phyloP scores from a whole-genome alignment of 2,329 filamentous ascomycete species.

The Neurospora crassa region DNA sequence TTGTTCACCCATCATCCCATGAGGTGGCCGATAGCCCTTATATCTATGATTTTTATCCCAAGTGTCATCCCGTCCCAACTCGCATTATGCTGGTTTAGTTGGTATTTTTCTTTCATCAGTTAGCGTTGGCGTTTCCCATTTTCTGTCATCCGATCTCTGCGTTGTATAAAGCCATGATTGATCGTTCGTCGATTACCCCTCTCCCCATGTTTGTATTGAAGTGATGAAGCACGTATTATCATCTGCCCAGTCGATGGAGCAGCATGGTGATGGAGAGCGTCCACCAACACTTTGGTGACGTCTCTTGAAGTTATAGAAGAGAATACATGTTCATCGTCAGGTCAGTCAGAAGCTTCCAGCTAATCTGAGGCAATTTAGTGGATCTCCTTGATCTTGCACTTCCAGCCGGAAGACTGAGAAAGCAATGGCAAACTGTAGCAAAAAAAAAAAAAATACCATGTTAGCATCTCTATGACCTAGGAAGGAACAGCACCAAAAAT shows the following conservation, averaged over 20 bases:
- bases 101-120: neutral
- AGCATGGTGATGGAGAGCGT: neutral
- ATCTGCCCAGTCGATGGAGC: neutral
- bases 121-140: neutral
- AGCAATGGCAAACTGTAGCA: conserved; percentile 66
- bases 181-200: neutral
- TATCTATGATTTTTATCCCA: neutral
- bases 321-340: neutral
- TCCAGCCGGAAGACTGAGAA: conserved; percentile 75
- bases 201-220: neutral
- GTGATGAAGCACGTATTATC: neutral
- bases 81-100: neutral
- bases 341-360: neutral
- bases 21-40: neutral
- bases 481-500: neutral
- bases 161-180: neutral
- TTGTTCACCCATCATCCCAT: neutral
- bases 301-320: neutral
- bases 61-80: neutral
- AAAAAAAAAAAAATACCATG: conserved; percentile 3
- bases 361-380: conserved; percentile 30
- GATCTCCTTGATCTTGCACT: conserved; percentile 75
- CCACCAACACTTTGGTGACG: neutral
- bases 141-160: neutral
- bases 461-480: conserved; percentile 25